Percentiles rank a stretch among this genome's conserved stretches.
phyloP scores from a whole-genome alignment of 768 basidiomycete species.

The Sporobolomyces roseus region DNA sequence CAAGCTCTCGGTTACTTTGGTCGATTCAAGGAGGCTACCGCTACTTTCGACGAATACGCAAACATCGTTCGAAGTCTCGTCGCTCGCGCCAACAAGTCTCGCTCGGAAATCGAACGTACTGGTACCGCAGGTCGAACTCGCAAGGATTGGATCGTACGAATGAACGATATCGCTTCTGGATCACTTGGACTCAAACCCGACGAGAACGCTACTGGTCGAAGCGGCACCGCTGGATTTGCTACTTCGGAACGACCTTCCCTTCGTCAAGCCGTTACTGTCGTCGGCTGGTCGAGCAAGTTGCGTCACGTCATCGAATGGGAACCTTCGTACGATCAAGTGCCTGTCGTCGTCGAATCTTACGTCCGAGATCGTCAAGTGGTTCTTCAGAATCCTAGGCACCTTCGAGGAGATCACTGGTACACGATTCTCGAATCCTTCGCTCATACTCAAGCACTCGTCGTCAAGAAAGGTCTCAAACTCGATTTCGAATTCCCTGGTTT shows the following conservation, averaged over 20 bases:
- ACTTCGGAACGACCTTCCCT: not conserved
- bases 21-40: not conserved
- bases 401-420: slow-evolving; percentile 33
- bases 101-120: not conserved
- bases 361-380: not conserved
- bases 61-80: slow-evolving; percentile 34
- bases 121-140: slow-evolving; percentile 1
- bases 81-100: slow-evolving; percentile 10
- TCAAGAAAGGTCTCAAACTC: not conserved
- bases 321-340: not conserved
- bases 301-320: slow-evolving; percentile 9
- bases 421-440: slow-evolving; percentile 34
- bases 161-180: slow-evolving; percentile 1
- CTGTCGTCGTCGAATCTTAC: slow-evolving; percentile 29
- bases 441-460: not conserved
- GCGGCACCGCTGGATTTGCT: not conserved
- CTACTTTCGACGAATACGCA: slow-evolving; percentile 19
- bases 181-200: slow-evolving; percentile 17
- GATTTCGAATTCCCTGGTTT: slow-evolving; percentile 37
- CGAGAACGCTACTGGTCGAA: too few relatives aligned
- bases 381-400: not conserved
- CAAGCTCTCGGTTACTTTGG: slow-evolving; percentile 6
- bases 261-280: slow-evolving; percentile 6
- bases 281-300: slow-evolving; percentile 17
- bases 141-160: slow-evolving; percentile 2